Base-by-base conservation (phyloP, 208 protist genomes). In the Crithidia brevicula region DNA sequence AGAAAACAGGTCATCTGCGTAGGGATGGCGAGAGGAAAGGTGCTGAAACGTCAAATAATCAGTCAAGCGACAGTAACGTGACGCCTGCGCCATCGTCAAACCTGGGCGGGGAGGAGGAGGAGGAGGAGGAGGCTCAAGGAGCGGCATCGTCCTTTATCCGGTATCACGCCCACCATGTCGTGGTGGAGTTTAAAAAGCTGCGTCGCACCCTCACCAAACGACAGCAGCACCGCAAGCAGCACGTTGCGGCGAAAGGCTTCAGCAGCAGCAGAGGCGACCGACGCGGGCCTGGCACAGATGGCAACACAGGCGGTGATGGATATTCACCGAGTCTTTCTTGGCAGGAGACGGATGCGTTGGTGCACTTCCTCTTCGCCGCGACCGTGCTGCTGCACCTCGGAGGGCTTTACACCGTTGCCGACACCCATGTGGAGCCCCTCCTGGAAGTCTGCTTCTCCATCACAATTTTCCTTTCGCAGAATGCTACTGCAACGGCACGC, bases 101-200 rank as follows among this genome's bases (percentile, higher is more conserved):
- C 8, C 11, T 33, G 2, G 18, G 25, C 22, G 65, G 6, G 31
- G 49, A 40, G 15, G 59, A 36, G 16, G 25, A 7, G 8, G 23
- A 60, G 10, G 54, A 64, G 31, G 31, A n/a, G 38, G 34, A 34
- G 1, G 33, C 27, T 13, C 16, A 30, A 10, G 61, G n/a, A 20
- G 77, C 69, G 57, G 81, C 75, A 1, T 60, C 59, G 6, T 46
- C 56, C 15, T 93, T 93, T 45, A 65, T 73, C 16, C 74, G 77
- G 13, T 91, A 91, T 62, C 86, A 95, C 62, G 82, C 73, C 13
- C 87, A 95, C 72, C 90, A 95, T 57, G 75, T 91, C 5, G 59
- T 90, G 23, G 72, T 74, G 9, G 61, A 49, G 6, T 91, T 84
- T 54, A 88, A 80, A 51, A 43, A 10, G 20, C 50, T 67, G 15